Percentiles rank a stretch among this genome's conserved stretches.
phyloP scores from a whole-genome alignment of 257 asterid species.

The Nicotiana tabacum region DNA sequence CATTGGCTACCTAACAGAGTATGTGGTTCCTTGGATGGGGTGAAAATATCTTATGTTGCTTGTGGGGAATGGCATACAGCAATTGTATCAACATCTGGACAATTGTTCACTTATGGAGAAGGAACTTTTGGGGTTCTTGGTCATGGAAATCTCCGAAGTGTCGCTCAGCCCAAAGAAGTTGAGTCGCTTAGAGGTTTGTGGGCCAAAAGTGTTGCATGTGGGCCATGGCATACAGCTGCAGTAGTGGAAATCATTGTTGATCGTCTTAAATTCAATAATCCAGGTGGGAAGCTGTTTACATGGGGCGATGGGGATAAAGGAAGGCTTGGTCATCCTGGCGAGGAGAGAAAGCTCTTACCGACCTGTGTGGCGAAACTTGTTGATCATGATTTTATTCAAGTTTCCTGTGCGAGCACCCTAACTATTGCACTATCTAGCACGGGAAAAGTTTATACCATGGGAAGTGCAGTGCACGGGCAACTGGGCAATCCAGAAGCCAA shows the following conservation, averaged over 20 bases:
- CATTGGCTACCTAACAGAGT: conserved; percentile 40
- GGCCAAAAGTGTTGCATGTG: conserved; percentile 45
- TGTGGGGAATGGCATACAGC: conserved; percentile 55
- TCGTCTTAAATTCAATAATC: conserved; percentile 15
- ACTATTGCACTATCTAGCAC: conserved; percentile 34
- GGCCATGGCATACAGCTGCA: conserved; percentile 57
- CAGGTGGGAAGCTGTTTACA: conserved; percentile 40
- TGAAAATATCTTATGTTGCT: conserved; percentile 29
- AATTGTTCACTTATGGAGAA: conserved; percentile 39
- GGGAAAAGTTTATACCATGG: conserved; percentile 47
- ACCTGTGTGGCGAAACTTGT: conserved; percentile 36
- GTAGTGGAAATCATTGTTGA: conserved; percentile 33
- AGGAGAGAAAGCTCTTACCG: conserved; percentile 31
- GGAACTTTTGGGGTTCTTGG: conserved; percentile 56
- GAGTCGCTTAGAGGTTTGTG: conserved; percentile 32
- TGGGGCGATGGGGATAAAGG: conserved; percentile 59
- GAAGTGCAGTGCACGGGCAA: conserved; percentile 38
- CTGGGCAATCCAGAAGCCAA: conserved; percentile 32
- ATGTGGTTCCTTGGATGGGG: conserved; percentile 30
- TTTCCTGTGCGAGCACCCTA: conserved; percentile 33
- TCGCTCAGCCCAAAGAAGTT: conserved; percentile 40
- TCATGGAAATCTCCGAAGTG: conserved; percentile 34
- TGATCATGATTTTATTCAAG: conserved; percentile 43
- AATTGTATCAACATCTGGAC: conserved; percentile 35
- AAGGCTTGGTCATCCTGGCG: conserved; percentile 41